Evolutionary conservation across 2,329 filamentous ascomycete species (phyloP).

Genomic region (Trichoderma breve): DNA sequence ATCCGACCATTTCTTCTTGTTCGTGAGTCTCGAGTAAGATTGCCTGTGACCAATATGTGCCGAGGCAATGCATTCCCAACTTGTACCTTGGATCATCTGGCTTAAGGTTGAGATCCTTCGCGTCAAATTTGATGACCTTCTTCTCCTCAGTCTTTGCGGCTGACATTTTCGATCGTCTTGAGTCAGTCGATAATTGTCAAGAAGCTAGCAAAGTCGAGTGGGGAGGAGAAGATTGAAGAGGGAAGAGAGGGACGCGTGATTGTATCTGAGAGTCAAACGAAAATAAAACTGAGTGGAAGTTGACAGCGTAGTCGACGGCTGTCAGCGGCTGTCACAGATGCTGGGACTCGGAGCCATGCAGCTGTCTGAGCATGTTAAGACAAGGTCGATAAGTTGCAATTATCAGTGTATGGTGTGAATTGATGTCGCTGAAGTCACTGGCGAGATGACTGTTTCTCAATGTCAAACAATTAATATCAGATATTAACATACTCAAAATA

Average conservation of each 20-base stretch:
- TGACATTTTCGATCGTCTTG: not conserved
- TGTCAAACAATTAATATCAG: rapidly evolving
- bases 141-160: not conserved
- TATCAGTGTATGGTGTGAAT: not conserved
- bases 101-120: not conserved
- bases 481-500: not conserved
- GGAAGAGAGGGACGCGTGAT: not conserved
- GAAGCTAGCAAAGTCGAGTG: no score
- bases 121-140: not conserved
- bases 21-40: no score
- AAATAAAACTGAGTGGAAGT: not conserved
- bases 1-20: no score
- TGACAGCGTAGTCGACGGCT: no score
- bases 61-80: not conserved
- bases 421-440: rapidly evolving
- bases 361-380: not conserved
- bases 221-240: not conserved
- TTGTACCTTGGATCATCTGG: not conserved
- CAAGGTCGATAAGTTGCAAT: not conserved
- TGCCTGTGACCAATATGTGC: no score
- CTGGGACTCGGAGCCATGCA: not conserved
- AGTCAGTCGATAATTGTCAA: not conserved
- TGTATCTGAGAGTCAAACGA: not conserved
- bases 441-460: not conserved
- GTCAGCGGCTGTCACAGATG: not conserved